Conservation (phyloP, 257 asterid genomes). For the Parsonsia alboflavescens region DNA sequence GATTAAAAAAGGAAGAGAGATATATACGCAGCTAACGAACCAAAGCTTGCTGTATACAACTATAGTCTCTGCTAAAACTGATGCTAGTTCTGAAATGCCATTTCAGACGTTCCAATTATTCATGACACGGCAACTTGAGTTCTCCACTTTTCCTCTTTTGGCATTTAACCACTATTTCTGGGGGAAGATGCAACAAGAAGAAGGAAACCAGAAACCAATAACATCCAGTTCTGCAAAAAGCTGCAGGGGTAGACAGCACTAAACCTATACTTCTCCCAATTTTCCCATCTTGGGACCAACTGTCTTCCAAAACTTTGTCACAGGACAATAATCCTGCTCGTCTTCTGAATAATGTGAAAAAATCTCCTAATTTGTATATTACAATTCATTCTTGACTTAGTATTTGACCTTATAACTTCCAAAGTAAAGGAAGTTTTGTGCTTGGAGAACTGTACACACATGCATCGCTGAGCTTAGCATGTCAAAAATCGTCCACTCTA, state of each 20-base stretch:
- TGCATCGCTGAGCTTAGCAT: constrained; percentile 22
- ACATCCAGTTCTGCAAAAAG: constrained; percentile 11
- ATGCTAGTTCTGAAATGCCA: neutral
- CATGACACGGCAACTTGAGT: neutral
- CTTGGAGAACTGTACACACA: constrained; percentile 17
- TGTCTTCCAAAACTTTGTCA: constrained; percentile 23
- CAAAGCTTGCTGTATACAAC: constrained; percentile 24
- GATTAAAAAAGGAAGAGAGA: constrained; percentile 10
- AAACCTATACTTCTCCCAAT: constrained; percentile 6
- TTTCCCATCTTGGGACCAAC: constrained; percentile 18
- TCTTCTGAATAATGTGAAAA: constrained; percentile 22
- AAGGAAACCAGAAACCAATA: neutral
- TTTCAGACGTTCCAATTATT: neutral
- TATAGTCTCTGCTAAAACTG: constrained; percentile 16
- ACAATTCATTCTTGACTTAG: constrained; percentile 30
- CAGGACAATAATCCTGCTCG: constrained; percentile 24
- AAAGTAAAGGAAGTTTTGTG: neutral
- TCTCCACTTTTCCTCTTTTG: constrained; percentile 1
- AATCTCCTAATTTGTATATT: constrained; percentile 22
- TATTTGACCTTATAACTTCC: constrained; percentile 17
- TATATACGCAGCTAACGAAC: constrained; percentile 20
- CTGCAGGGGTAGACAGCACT: constrained; percentile 4
- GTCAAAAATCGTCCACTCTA: constrained; percentile 15
- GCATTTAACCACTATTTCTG: constrained; percentile 10
- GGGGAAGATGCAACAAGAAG: constrained; percentile 8